Evolutionary conservation across 305 asterid species (phyloP).

Genomic region (Petunia hybrid): DNA sequence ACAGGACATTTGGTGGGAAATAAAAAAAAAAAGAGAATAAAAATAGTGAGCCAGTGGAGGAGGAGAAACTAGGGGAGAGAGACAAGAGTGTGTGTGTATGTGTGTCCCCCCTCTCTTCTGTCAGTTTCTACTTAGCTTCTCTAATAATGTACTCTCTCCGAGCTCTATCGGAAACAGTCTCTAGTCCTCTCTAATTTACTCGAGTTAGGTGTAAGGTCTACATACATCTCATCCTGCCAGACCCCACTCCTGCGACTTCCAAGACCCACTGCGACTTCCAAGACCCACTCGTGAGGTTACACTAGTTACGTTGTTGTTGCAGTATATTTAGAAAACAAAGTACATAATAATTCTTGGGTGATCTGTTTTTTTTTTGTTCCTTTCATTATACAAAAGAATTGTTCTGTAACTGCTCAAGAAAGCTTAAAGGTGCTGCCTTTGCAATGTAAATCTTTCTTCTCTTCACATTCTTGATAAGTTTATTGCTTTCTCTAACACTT

Average conservation of each 20-base stretch:
- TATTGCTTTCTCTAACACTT: not conserved
- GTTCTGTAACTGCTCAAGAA: not conserved
- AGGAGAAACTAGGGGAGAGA: not conserved
- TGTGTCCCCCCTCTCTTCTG: not conserved
- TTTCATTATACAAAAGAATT: not conserved
- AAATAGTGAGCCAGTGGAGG: not conserved
- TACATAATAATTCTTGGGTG: not conserved
- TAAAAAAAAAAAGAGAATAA: not conserved
- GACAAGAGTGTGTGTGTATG: not conserved
- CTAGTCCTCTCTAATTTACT: too few species aligned
- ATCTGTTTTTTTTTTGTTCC: not conserved
- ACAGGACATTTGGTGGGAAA: too few species aligned
- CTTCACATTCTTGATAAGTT: not conserved
- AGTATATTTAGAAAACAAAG: not conserved
- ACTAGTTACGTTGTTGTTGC: too few species aligned
- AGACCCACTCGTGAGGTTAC: too few species aligned
- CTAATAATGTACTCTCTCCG: constrained; percentile 2
- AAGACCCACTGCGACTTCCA: too few species aligned
- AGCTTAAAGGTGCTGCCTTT: constrained; percentile 18
- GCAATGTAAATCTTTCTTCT: constrained; percentile 11
- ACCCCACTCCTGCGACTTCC: too few species aligned
- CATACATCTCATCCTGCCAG: too few species aligned
- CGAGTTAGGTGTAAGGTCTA: too few species aligned
- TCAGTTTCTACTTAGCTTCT: constrained; percentile 30
- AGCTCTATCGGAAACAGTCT: too few species aligned